phyloP scores from a whole-genome alignment of 2,329 filamentous ascomycete species.

The Boeremia lycopersici region DNA sequence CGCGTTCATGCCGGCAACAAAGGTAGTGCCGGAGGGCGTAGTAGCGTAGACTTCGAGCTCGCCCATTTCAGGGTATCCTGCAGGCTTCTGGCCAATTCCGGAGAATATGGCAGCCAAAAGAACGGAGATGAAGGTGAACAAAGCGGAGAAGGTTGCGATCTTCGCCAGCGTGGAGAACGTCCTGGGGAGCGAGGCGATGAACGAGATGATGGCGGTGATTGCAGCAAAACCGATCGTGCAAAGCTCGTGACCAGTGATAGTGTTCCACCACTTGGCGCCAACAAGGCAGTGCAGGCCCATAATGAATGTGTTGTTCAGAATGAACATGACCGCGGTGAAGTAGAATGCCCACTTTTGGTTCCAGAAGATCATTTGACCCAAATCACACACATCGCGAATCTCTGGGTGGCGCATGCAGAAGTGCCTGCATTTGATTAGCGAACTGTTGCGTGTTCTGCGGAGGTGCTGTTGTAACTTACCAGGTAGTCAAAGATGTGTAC shows the following conservation, averaged over 20 bases:
- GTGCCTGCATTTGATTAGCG: slow-evolving; percentile 63
- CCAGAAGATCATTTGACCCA: slow-evolving; percentile 95
- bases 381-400: slow-evolving; percentile 89
- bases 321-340: slow-evolving; percentile 80
- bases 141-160: slow-evolving; percentile 77
- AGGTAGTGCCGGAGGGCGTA: slow-evolving; percentile 73
- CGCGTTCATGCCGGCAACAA: slow-evolving; percentile 81
- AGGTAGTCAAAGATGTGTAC: slow-evolving; percentile 76
- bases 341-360: slow-evolving; percentile 74
- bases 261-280: slow-evolving; percentile 87
- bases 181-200: slow-evolving; percentile 78
- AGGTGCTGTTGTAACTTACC: slow-evolving; percentile 51
- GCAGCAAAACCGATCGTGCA: slow-evolving; percentile 83
- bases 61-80: slow-evolving; percentile 63
- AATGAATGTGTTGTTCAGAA: slow-evolving; percentile 93
- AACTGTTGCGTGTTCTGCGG: background rate
- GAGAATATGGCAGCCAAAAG: slow-evolving; percentile 83
- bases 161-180: slow-evolving; percentile 83
- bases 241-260: slow-evolving; percentile 73
- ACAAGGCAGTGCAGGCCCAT: slow-evolving; percentile 83
- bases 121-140: slow-evolving; percentile 90
- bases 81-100: slow-evolving; percentile 75
- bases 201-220: slow-evolving; percentile 76
- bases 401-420: slow-evolving; percentile 92
- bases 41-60: slow-evolving; percentile 71